Base-by-base conservation (phyloP, 2,329 filamentous ascomycete species). In the Rutstroemia sp. region DNA sequence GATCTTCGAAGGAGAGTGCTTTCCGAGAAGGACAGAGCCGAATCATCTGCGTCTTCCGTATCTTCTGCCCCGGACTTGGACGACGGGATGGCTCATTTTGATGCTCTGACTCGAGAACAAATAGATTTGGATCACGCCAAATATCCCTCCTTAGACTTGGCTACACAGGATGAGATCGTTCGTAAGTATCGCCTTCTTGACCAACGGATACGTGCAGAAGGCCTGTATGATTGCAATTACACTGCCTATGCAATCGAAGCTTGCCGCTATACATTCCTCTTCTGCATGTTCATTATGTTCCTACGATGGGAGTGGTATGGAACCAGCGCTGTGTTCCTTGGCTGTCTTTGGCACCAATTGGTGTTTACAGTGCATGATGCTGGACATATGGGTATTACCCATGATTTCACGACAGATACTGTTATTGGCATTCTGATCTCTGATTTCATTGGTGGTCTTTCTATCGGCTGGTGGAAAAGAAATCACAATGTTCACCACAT, bases 401-500 rank as follows among this genome's bases (percentile, higher is more conserved):
- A 97, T 72, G 79, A 86, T 69, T 97, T 92, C 70, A 84, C 88
- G 50, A 73, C 83, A 39, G 94, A 99, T 71, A 87, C 87, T 1
- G 78, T 87, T 49, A 89, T 99, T 60, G 92, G 90, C 49, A 96
- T 97, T 67, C 74, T 95, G 61, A 87, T 96, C 66, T 91, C 92
- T 53, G 88, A 96, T 70, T 97, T 87, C 65, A 75, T 94, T 19
- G 94, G 94, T 39, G 94, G 94, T 0, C 73, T 99, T 36, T 96
- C 90, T 25, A 74, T 96, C 54, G 89, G 92, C 46, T 99, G 94
- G 94, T 99, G 94, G 92, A 97, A 97, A 73, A 81, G 84, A 60
- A 96, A 85, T 69, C 92, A 97, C 72, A 97, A 97, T 68, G 91
- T 96, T 8, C 92, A 97, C 69, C 92, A 97, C 68, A 91, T 97